A percentile compares a stretch with the other conserved stretches of the same genome.
Evolutionary conservation across 78 protist species (phyloP).

Genomic region (Emiliania huxleyi): DNA sequence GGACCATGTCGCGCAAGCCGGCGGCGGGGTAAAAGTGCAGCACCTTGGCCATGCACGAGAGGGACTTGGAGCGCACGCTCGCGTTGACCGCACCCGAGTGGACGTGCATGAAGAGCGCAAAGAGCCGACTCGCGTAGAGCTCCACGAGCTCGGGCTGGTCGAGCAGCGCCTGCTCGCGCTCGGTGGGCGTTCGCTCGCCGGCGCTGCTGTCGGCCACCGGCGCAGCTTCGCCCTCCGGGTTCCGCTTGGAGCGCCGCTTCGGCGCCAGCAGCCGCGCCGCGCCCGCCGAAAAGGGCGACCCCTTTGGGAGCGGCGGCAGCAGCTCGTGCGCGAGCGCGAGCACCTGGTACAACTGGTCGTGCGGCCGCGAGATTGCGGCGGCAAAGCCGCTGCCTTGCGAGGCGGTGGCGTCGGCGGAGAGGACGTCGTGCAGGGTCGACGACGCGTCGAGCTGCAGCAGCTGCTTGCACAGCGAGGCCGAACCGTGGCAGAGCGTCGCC

Average conservation of each 20-base stretch:
- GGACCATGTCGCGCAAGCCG: not conserved
- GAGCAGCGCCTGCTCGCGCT: not conserved
- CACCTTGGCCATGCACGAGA: not conserved
- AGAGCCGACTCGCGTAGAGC: not conserved
- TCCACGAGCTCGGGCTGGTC: not conserved
- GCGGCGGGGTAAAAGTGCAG: not conserved
- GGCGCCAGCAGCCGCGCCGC: not conserved
- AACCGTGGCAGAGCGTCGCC: constrained; percentile 5
- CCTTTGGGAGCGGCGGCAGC: constrained; percentile 34
- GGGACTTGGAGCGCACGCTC: not conserved
- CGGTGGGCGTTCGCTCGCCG: not conserved
- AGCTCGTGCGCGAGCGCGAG: constrained; percentile 29
- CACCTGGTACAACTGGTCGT: not conserved
- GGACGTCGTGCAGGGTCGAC: not conserved
- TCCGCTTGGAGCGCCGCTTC: not conserved
- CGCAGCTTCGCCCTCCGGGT: not conserved
- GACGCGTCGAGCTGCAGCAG: not conserved
- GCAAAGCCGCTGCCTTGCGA: not conserved
- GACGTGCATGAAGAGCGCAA: not conserved
- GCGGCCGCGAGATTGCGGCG: not conserved
- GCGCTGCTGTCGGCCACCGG: not conserved
- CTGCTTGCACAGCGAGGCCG: not conserved
- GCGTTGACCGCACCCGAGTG: not conserved
- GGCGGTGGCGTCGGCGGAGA: not conserved
- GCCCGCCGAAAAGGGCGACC: not conserved